Evolutionary conservation across 2,329 filamentous ascomycete species (phyloP).

Genomic region (Apiospora saccharicola): DNA sequence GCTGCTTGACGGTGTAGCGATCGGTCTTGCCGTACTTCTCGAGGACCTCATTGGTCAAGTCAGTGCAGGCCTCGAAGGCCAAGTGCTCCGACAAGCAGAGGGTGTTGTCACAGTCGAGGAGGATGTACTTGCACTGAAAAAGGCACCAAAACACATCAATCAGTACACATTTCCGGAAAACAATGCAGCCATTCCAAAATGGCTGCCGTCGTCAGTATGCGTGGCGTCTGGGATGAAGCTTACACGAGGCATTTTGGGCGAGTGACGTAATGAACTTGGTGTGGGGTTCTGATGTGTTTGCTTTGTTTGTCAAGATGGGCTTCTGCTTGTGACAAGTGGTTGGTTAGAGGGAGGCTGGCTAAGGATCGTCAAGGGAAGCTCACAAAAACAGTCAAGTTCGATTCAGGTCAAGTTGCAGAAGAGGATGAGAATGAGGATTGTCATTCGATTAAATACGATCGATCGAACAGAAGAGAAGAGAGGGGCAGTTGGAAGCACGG

Average conservation of each 20-base stretch:
- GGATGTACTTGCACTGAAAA: constrained; percentile 63
- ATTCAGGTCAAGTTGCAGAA: neutral
- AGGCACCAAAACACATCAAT: neutral
- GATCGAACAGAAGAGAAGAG: neutral
- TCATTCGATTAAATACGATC: constrained; percentile 9
- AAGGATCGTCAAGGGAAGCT: neutral
- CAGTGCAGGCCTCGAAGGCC: constrained; percentile 79
- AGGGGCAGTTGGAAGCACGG: neutral
- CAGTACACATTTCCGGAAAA: neutral
- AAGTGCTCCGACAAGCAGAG: constrained; percentile 78
- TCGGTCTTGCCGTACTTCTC: constrained; percentile 65
- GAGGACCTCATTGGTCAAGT: constrained; percentile 77
- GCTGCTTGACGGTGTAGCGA: constrained; percentile 72
- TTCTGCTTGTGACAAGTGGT: neutral
- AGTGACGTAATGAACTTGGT: constrained; percentile 6
- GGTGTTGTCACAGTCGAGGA: constrained; percentile 75
- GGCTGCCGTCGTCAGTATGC: neutral
- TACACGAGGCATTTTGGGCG: constrained; percentile 44
- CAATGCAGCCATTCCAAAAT: neutral
- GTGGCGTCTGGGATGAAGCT: constrained; percentile 30
- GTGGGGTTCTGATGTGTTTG: constrained; percentile 1
- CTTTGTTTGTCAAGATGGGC: neutral
- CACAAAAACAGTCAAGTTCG: constrained; percentile 1
- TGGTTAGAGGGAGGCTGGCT: neutral
- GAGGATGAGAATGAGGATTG: neutral